Percentiles rank a stretch among this genome's conserved stretches.
Evolutionary conservation across 176 grass and related monocot species (phyloP).

Genomic region (Melocanna baccifera): DNA sequence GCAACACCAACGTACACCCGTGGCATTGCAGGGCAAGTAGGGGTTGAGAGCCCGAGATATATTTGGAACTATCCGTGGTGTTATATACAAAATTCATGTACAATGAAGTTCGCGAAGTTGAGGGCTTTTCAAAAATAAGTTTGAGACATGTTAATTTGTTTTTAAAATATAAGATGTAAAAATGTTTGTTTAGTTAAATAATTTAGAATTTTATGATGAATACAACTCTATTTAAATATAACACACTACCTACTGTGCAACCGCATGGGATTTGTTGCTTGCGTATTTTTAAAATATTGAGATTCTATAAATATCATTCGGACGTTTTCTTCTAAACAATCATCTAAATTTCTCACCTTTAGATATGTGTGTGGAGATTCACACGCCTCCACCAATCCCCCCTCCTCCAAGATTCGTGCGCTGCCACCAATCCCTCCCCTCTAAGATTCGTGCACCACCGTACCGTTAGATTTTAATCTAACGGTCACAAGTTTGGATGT

Average conservation of each 20-base stretch:
- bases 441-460: too few relatives aligned
- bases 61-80: not conserved
- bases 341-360: too few relatives aligned
- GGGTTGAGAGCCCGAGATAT: not conserved
- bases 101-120: not conserved
- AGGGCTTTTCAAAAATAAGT: not conserved
- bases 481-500: too few relatives aligned
- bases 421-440: too few relatives aligned
- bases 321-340: too few relatives aligned
- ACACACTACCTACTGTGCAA: not conserved
- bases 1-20: accelerated
- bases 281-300: not conserved
- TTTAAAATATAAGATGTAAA: not conserved
- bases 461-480: too few relatives aligned
- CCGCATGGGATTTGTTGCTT: not conserved
- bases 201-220: not conserved
- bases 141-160: not conserved
- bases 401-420: too few relatives aligned
- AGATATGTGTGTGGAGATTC: too few relatives aligned
- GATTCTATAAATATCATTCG: too few relatives aligned
- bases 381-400: too few relatives aligned
- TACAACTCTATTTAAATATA: not conserved
- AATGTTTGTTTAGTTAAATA: not conserved
- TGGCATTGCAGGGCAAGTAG: not conserved
- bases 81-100: not conserved